Base-by-base conservation (phyloP, 2,329 filamentous ascomycete genomes). In the Phaeoacremonium minimum region DNA sequence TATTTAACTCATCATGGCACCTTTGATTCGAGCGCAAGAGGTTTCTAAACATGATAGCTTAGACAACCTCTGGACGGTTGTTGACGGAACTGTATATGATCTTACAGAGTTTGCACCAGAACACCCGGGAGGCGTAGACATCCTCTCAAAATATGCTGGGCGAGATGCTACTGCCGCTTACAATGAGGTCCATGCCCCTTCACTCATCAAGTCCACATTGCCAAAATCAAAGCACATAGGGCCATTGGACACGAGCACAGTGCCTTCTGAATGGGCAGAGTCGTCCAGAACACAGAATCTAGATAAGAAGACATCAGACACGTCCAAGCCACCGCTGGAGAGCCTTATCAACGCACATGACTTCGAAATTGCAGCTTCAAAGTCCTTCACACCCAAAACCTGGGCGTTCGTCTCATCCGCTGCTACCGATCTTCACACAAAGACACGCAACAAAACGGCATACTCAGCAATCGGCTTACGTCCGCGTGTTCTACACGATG, bases 351-450 rank as follows among this genome's bases (percentile, higher is more conserved):
- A 67, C 46, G 62, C 72, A 6, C 64, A 79, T 42, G 80, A 85
- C 57, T 84, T 84, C 49, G 70, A 77, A 35, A 40, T 60, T 9
- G 75, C 72, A 0, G 80, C 80, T 4, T 66, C 69, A 13, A 61
- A 63, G 17, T 72, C 69, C 6, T 66, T 81, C 32, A 67, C 68
- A 7, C 67, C 71, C 15, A 85, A 85, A 49, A 75, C 80, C n/a
- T 84, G 77, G 77, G 81, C 80, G 1, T 85, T 84, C 49, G 75
- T 80, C 51, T 82, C 77, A 15, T 82, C 77, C 7, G 81, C 80
- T 3, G 75, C 80, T 9, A 83, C 78, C 6, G 81, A 72, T 49
- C 55, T 65, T n/a, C 69, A 70, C 48, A 76, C 81, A 26, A 75
- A 80, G 32, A 46, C 43, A 33, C 66, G 69, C 33, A 85, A 85